Conservation (phyloP, 352 stramenopile species). For the Phytophthora crassamura region DNA sequence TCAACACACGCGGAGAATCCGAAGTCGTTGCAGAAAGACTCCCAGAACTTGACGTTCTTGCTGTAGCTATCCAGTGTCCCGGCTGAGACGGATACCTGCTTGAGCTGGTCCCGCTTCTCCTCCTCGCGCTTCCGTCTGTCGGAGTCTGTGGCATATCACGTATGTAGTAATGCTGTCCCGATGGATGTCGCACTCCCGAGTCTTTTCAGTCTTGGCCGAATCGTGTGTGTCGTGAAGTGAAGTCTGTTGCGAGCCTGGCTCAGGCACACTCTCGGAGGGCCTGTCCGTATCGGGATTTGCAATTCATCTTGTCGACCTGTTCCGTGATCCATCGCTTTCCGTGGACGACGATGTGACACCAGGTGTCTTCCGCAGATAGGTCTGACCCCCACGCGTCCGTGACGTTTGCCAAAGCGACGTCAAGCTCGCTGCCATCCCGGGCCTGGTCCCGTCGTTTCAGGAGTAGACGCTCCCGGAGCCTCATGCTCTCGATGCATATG, state of each 20-base stretch:
- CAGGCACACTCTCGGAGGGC: not conserved
- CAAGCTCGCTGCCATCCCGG: not conserved
- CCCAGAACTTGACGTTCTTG: slow-evolving; percentile 5
- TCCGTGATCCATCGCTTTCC: not conserved
- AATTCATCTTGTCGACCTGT: not conserved
- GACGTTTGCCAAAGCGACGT: not conserved
- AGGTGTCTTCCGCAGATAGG: not conserved
- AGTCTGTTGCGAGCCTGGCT: not conserved
- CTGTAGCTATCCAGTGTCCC: not conserved
- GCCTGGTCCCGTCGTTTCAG: not conserved
- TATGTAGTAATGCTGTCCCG: not conserved
- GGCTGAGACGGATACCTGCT: not conserved
- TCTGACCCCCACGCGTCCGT: not conserved
- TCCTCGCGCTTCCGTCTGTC: not conserved
- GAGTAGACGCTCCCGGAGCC: not conserved
- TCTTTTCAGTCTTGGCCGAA: not conserved
- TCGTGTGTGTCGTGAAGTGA: not conserved
- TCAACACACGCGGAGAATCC: slow-evolving; percentile 24
- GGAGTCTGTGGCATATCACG: not conserved
- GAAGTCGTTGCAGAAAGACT: slow-evolving; percentile 10
- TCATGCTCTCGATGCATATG: slow-evolving; percentile 1
- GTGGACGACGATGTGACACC: not conserved
- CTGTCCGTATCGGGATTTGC: not conserved
- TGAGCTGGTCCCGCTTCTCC: not conserved
- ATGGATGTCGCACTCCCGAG: not conserved